A percentile compares a stretch with the other conserved stretches of the same genome.
Conservation (phyloP, 768 basidiomycete species). For the Daedaleopsis sinensis region DNA sequence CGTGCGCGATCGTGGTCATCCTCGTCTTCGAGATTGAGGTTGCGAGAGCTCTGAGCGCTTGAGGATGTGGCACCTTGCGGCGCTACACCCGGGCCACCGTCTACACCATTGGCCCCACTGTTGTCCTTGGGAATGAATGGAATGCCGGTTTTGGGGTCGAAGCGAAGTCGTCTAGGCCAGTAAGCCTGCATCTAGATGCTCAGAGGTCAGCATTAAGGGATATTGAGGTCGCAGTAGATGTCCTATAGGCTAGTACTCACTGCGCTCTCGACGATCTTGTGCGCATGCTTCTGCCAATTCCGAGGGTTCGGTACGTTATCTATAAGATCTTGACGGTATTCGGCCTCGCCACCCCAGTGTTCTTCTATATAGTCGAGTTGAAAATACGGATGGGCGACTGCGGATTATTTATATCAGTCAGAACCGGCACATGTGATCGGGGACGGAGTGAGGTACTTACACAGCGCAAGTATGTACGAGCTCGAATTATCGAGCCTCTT, state of each 20-base stretch:
- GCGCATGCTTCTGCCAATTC: slow-evolving; percentile 1
- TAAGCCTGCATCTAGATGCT: background rate
- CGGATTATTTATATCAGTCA: too few relatives aligned
- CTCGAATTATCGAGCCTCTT: slow-evolving; percentile 19
- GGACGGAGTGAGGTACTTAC: too few relatives aligned
- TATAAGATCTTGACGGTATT: background rate
- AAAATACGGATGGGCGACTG: slow-evolving; percentile 32
- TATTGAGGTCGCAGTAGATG: too few relatives aligned
- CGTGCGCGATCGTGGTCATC: background rate
- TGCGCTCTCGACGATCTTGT: background rate
- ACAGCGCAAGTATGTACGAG: slow-evolving; percentile 27
- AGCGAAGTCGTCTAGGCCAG: background rate
- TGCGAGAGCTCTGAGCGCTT: too few relatives aligned
- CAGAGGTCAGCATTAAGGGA: background rate
- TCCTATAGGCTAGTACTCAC: too few relatives aligned
- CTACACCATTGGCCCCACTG: background rate
- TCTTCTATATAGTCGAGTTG: background rate
- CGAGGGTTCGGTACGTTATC: background rate
- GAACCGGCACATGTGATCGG: too few relatives aligned
- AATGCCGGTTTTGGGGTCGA: background rate
- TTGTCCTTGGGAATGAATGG: background rate
- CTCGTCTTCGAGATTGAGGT: background rate
- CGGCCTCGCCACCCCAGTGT: slow-evolving; percentile 1
- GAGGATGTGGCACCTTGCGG: too few relatives aligned
- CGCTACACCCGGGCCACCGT: too few relatives aligned